Conservation (phyloP, 345 rosid genomes). For the Corchorus olitorius region DNA sequence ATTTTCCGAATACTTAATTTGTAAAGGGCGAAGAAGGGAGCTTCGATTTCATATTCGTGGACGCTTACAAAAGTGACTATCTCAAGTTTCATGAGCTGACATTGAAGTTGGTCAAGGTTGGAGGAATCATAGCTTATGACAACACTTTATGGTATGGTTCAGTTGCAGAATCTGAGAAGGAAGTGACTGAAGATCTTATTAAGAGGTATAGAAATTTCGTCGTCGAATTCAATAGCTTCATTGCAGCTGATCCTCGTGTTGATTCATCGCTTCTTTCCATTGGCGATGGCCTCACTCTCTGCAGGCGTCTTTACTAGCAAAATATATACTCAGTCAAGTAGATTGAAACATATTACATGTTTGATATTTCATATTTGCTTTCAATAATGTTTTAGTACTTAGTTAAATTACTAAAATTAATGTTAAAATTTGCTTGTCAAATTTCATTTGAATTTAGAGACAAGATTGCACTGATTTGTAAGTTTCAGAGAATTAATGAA, state of each 20-base stretch:
- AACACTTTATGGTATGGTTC: constrained; percentile 10
- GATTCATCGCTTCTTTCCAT: constrained; percentile 3
- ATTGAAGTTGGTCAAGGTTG: background rate
- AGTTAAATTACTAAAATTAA: no score
- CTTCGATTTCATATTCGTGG: constrained; percentile 11
- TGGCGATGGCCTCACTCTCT: constrained; percentile 14
- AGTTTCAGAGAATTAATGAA: no score
- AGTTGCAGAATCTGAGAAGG: background rate
- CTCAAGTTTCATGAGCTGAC: background rate
- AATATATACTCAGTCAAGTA: background rate
- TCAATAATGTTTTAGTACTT: no score
- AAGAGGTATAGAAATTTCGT: background rate
- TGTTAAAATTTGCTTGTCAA: no score
- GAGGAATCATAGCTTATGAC: constrained; percentile 13
- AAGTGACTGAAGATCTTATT: background rate
- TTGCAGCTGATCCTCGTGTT: constrained; percentile 1
- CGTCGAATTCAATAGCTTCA: background rate
- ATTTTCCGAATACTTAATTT: no score
- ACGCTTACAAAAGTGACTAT: background rate
- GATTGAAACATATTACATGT: background rate
- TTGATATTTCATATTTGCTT: no score
- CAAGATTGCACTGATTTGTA: no score
- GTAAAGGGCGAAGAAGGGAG: constrained; percentile 4
- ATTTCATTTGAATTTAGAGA: no score
- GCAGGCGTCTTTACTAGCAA: constrained; percentile 15